Evolutionary conservation across 2,329 filamentous ascomycete genomes (phyloP), one percentile per base, ranked within the genome.

Genomic region (Penicillium aurantiogriseum): DNA sequence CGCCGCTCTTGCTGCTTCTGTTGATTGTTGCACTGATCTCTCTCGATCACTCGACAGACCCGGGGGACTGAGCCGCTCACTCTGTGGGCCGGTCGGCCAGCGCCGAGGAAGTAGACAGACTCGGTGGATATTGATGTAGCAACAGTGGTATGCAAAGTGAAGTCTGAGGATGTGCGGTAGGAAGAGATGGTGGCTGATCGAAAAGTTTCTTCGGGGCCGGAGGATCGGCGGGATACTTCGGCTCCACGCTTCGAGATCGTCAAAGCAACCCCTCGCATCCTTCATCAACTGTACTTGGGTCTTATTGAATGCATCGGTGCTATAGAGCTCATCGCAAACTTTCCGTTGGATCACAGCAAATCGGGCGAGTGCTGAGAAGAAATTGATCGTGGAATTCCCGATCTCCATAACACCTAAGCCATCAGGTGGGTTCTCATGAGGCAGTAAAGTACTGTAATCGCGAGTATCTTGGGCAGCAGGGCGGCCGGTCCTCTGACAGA

Each of bases 401-500:
- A 63, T 27, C 27, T 36, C 35, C 27, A 60, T n/a, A 4, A 62
- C 39, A 15, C 62, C 63, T 21, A 51, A 49, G 1, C 51, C 42
- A 51, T 65, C 59, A 7, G 42, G 27, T 39, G 63, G 61, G 2
- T 25, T 8, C 6, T 57, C 51, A 1, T 23, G 39, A 4, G 64
- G 60, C 23, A 66, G 49, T 2, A 46, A 42, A 21, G 58, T 62
- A 44, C 62, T 61, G 25, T 59, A 63, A 43, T 67, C 61, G 10
- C 57, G 55, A 13, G 40, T 35, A 13, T 67, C 58, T 27, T 67
- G 65, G 17, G 54, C 50, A 3, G 60, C 59, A 21, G 63, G 65
- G 11, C 63, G 65, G 2, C 65, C 65, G 15, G 57, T 57, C 25
- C 63, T 48, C 5, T 61, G 51, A 21, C 56, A 65, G 29, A 68